Conservation (phyloP, 1,284 basidiomycete species). For the Ceratobasidium sp. region DNA sequence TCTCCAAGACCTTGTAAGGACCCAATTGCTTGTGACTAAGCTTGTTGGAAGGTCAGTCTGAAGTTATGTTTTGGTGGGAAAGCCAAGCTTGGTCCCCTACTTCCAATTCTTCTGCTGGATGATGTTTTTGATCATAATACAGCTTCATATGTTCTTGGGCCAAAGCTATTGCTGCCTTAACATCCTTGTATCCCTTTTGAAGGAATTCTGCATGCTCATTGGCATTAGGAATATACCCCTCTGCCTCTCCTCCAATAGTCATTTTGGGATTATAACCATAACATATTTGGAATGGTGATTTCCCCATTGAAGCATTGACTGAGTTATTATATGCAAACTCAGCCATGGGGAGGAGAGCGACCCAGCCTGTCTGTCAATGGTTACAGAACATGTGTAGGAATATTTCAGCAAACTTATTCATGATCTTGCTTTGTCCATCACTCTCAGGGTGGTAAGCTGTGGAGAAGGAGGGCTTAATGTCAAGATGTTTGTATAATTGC, state of each 20-base stretch:
- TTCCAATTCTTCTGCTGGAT: conserved; percentile 11
- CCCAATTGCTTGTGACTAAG: conserved; percentile 44
- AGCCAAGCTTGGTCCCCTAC: conserved; percentile 45
- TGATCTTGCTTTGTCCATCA: conserved; percentile 50
- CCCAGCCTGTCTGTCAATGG: conserved; percentile 46
- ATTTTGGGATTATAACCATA: conserved; percentile 46
- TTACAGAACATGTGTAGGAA: conserved; percentile 43
- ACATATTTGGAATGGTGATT: conserved; percentile 47
- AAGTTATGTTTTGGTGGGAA: conserved; percentile 44
- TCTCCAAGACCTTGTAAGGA: conserved; percentile 44
- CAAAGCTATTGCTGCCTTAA: conserved; percentile 2
- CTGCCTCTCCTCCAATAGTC: not conserved
- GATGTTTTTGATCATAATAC: not conserved
- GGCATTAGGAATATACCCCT: not conserved
- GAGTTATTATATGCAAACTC: conserved; percentile 45
- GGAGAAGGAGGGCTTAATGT: conserved; percentile 43
- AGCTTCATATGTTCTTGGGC: conserved; percentile 21
- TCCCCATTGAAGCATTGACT: conserved; percentile 29
- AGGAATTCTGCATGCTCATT: not conserved
- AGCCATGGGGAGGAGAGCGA: conserved; percentile 42
- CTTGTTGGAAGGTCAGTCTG: conserved; percentile 45
- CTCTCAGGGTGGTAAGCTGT: conserved; percentile 50
- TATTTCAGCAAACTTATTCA: conserved; percentile 49
- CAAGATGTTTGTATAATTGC: conserved; percentile 36
- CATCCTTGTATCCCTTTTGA: conserved; percentile 2